Conservation (phyloP, 805 yeast species). For the Schwanniomyces vanrijiae region DNA sequence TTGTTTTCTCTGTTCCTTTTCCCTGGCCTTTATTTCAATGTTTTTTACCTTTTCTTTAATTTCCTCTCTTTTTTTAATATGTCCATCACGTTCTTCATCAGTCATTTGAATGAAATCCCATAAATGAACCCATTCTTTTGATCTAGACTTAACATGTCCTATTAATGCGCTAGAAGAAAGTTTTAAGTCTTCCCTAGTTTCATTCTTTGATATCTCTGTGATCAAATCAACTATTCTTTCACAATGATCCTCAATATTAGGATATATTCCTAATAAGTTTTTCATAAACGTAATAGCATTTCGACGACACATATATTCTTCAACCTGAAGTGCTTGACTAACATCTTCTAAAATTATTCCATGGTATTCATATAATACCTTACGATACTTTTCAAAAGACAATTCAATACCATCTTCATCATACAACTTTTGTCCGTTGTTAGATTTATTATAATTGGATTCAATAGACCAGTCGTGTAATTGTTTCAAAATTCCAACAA, state of each 20-base stretch:
- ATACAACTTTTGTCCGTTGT: conserved; percentile 16
- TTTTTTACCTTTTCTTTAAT: conserved; percentile 14
- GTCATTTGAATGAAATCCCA: conserved; percentile 58
- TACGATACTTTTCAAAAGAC: conserved; percentile 31
- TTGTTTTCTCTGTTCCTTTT: conserved; percentile 11
- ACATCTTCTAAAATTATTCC: conserved; percentile 44
- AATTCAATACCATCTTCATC: conserved; percentile 13
- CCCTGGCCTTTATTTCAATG: conserved; percentile 15
- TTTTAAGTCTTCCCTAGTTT: conserved; percentile 76
- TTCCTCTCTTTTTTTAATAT: conserved; percentile 21
- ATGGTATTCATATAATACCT: conserved; percentile 57
- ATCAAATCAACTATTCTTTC: conserved; percentile 49
- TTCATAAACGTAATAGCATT: conserved; percentile 79
- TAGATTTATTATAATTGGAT: conserved; percentile 22
- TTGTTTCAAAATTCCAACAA: conserved; percentile 50
- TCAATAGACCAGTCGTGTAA: conserved; percentile 46
- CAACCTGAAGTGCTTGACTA: conserved; percentile 40
- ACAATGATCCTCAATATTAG: conserved; percentile 68
- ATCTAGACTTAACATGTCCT: conserved; percentile 61
- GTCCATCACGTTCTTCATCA: conserved; percentile 40
- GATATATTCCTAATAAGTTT: conserved; percentile 61
- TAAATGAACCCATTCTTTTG: conserved; percentile 48
- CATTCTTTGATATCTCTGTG: conserved; percentile 48
- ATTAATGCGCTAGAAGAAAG: conserved; percentile 71
- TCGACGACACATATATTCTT: conserved; percentile 74